These are phyloP conservation scores for Coemansia sp. DNA, from an alignment of 192 early-diverging fungal species.

Conservation along the genomic window DNA sequence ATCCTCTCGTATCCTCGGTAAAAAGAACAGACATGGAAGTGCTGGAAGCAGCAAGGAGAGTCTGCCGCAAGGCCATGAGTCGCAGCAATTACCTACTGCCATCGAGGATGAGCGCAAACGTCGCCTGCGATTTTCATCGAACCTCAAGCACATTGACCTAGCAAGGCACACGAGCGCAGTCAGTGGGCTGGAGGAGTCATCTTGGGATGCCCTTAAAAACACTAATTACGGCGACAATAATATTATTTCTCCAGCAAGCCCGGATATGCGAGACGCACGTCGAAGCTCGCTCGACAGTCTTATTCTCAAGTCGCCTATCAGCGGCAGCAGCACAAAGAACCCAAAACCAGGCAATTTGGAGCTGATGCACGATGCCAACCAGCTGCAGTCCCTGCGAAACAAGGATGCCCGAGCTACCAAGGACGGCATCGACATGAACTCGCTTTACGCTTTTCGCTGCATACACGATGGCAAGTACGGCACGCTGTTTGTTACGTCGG, in stretches of 20 bases:
- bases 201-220: background rate
- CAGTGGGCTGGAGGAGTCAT: background rate
- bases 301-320: slow-evolving; percentile 1
- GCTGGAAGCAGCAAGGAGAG: background rate
- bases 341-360: slow-evolving; percentile 19
- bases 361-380: slow-evolving; percentile 39
- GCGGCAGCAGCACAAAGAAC: slow-evolving; percentile 1
- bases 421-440: slow-evolving; percentile 29
- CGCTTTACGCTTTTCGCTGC: slow-evolving; percentile 54
- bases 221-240: slow-evolving; percentile 1
- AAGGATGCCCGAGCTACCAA: slow-evolving; percentile 40
- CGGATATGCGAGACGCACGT: background rate
- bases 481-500: slow-evolving; percentile 49
- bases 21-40: slow-evolving; percentile 6
- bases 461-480: slow-evolving; percentile 52
- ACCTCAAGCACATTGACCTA: slow-evolving; percentile 7
- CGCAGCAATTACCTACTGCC: background rate
- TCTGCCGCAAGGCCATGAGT: background rate
- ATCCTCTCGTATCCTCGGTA: slow-evolving; percentile 18
- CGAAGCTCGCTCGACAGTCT: slow-evolving; percentile 6
- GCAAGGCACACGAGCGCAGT: background rate
- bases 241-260: background rate
- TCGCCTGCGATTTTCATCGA: slow-evolving; percentile 6
- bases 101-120: slow-evolving; percentile 10
- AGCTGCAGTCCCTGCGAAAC: slow-evolving; percentile 37